Evolutionary conservation across 2,329 filamentous ascomycete genomes (phyloP), one percentile per base, ranked within the genome.

Genomic region (Bipolaris oryzae): DNA sequence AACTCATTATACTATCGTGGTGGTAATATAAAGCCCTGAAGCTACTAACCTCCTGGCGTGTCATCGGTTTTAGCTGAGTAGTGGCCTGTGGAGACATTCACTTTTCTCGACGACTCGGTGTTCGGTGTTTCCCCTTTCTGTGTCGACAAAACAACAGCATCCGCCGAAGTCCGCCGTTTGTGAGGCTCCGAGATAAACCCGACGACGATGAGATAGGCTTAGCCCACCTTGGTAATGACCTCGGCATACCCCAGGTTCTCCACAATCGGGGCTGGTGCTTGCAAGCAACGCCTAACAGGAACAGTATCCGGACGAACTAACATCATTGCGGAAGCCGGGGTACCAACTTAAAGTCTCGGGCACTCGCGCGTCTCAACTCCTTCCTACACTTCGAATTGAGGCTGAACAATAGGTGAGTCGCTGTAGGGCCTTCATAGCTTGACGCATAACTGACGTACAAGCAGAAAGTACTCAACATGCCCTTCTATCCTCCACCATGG

Each of bases 401-500:
- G 55, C 50, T 53, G 25, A 23, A 49, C 23, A 44, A 18, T 13
- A 25, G 18, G 54, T 35, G 38, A 39, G 44, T 23, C 38, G 18
- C 49, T 37, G 43, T 37, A 31, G 31, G 18, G 15, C 34, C 51
- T n/a, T 7, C n/a, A 38, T 31, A 43, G 35, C 31, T 20, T 16
- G 2, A 21, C 49, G 28, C 43, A 44, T 38, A 38, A 35, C 57
- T 50, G 20, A 53, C 33, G 21, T 16, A 18, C 18, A 35, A 15
- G 31, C 20, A 52, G 57, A 31, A 28, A 43, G 16, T 35, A 28
- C 16, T 15, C 45, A 63, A 28, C 7, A 82, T 82, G 80, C 73
- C 77, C 9, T 90, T 90, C 74, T 74, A 79, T 49, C 79, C 88
- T 53, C 86, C 87, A 7, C 74, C 83, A 66, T 89, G 85, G 83